These are phyloP conservation scores for Dactylellina haptotyla DNA, from an alignment of 2,329 filamentous ascomycete genomes.

Conservation along the genomic window DNA sequence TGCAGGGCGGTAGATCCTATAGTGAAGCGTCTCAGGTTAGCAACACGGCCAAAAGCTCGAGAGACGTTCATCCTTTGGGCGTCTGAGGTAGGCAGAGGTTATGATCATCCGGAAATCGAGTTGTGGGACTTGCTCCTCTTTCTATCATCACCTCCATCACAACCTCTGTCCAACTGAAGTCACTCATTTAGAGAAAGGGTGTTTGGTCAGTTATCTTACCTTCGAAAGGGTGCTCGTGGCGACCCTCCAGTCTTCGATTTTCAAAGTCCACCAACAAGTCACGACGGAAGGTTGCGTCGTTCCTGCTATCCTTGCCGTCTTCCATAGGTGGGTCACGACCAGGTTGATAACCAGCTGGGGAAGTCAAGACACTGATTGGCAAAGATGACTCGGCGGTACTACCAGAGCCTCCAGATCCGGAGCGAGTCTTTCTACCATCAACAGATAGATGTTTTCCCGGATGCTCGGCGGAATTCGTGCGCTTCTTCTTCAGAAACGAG, in stretches of 20 bases:
- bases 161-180: background rate
- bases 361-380: constrained; percentile 17
- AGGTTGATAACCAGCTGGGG: background rate
- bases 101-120: background rate
- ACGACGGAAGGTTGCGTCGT: constrained; percentile 25
- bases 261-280: constrained; percentile 35
- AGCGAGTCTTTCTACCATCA: background rate
- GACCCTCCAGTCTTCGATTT: constrained; percentile 31
- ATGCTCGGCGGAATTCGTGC: background rate
- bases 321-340: constrained; percentile 7
- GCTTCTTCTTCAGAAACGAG: constrained; percentile 20
- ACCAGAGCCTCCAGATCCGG: background rate
- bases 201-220: constrained; percentile 14
- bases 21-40: constrained; percentile 11
- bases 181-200: background rate
- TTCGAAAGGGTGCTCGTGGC: constrained; percentile 46
- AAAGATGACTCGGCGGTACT: constrained; percentile 1
- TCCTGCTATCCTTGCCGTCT: constrained; percentile 31
- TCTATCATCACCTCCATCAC: background rate
- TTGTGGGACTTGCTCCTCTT: background rate
- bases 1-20: constrained; percentile 32
- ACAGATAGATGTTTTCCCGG: background rate
- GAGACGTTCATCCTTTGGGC: background rate
- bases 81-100: background rate
- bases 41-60: constrained; percentile 35